Conservation (phyloP, 2,329 filamentous ascomycete genomes). For the Sporothrix sp. region DNA sequence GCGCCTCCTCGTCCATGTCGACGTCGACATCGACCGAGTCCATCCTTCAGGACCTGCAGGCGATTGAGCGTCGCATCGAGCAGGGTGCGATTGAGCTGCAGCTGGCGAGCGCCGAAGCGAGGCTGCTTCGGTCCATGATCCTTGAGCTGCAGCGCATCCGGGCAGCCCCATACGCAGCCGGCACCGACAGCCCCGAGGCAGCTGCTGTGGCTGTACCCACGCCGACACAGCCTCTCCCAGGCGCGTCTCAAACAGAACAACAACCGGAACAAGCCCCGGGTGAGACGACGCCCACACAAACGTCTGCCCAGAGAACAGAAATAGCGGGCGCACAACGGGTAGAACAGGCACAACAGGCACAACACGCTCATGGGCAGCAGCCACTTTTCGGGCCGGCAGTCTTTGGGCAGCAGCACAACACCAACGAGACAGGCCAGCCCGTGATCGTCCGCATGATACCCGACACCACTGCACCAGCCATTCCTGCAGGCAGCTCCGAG, state of each 20-base stretch:
- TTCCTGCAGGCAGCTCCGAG: slow-evolving; percentile 50
- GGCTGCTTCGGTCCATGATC: slow-evolving; percentile 57
- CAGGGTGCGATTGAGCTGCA: slow-evolving; percentile 53
- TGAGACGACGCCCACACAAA: too few species aligned
- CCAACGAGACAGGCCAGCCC: too few species aligned
- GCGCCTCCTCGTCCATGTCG: not conserved
- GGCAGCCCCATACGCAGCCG: slow-evolving; percentile 19
- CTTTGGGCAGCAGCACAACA: too few species aligned
- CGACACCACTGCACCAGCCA: slow-evolving; percentile 36
- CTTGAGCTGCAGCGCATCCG: slow-evolving; percentile 58
- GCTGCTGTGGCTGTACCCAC: too few species aligned
- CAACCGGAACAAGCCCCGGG: not conserved
- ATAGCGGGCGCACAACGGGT: not conserved
- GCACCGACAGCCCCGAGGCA: not conserved
- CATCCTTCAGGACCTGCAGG: slow-evolving; percentile 51
- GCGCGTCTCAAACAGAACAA: not conserved
- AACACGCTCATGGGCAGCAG: not conserved
- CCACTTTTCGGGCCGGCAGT: not conserved
- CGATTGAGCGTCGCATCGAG: slow-evolving; percentile 59
- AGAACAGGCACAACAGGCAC: not conserved
- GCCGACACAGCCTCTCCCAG: not conserved
- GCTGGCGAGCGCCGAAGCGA: slow-evolving; percentile 56
- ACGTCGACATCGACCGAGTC: slow-evolving; percentile 23
- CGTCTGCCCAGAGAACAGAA: not conserved
- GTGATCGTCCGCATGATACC: slow-evolving; percentile 35